These are phyloP conservation scores for Lactarius evosmus DNA, from an alignment of 768 basidiomycete genomes.

Conservation along the genomic window DNA sequence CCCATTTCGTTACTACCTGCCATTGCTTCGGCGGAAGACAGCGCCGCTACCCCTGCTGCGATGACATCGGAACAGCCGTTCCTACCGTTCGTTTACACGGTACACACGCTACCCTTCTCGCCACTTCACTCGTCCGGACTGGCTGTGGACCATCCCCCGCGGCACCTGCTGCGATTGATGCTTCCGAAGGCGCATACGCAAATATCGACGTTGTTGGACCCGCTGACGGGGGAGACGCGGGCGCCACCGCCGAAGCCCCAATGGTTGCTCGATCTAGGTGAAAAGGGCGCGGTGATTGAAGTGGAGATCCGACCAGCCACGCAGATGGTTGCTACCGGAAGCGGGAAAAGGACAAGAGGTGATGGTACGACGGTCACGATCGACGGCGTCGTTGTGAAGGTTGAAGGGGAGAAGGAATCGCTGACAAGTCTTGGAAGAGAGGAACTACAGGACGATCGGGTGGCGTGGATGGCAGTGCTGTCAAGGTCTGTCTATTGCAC, in stretches of 20 bases:
- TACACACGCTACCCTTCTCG: conserved; percentile 79
- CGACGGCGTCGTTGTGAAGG: conserved; percentile 40
- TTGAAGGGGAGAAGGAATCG: conserved; percentile 74
- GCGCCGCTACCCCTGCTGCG: background rate
- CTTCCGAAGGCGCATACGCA: conserved; percentile 83
- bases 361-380: conserved; percentile 40
- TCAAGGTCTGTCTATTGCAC: conserved; percentile 51
- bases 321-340: conserved; percentile 19
- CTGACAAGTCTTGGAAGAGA: conserved; percentile 68
- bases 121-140: conserved; percentile 73
- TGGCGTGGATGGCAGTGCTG: conserved; percentile 61
- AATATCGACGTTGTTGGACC: conserved; percentile 73
- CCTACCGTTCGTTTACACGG: conserved; percentile 54
- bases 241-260: conserved; percentile 58
- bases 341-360: conserved; percentile 33
- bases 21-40: background rate
- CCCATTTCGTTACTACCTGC: conserved; percentile 38
- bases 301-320: conserved; percentile 49
- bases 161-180: conserved; percentile 74
- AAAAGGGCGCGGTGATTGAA: conserved; percentile 56
- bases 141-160: conserved; percentile 48
- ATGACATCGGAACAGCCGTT: conserved; percentile 22
- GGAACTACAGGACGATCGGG: conserved; percentile 70
- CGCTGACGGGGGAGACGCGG: conserved; percentile 67
- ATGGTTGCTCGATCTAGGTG: conserved; percentile 70